Conservation (phyloP, 2,329 filamentous ascomycete species). For the Xylariaceae sp. region DNA sequence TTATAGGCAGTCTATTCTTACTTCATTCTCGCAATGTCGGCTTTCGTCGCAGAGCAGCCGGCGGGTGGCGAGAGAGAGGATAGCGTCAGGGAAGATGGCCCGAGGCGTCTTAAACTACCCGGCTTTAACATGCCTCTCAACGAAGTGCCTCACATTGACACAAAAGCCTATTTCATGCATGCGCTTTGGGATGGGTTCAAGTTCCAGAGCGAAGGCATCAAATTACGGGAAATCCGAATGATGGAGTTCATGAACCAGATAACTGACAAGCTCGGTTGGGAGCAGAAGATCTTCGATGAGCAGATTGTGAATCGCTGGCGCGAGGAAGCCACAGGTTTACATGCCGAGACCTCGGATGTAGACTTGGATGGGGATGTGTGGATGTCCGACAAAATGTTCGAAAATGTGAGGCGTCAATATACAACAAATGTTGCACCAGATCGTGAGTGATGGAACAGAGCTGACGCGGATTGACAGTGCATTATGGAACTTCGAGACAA, state of each 20-base stretch:
- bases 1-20: too few species aligned
- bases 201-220: conserved; percentile 8
- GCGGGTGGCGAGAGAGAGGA: too few species aligned
- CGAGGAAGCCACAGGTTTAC: conserved; percentile 15
- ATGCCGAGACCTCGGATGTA: background rate
- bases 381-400: conserved; percentile 36
- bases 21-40: too few species aligned
- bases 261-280: conserved; percentile 29
- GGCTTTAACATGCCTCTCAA: conserved; percentile 1
- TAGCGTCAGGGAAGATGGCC: background rate
- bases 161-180: conserved; percentile 7
- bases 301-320: conserved; percentile 22
- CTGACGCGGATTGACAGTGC: conserved; percentile 10
- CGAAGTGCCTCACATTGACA: background rate
- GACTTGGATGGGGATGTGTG: conserved; percentile 20
- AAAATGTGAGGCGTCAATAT: conserved; percentile 28
- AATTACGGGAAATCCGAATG: conserved; percentile 20
- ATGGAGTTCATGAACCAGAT: conserved; percentile 25
- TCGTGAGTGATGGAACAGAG: background rate
- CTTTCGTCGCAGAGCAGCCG: too few species aligned
- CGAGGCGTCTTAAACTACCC: conserved; percentile 1
- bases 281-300: conserved; percentile 24
- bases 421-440: background rate
- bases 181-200: background rate
- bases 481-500: conserved; percentile 47